phyloP scores from a whole-genome alignment of 176 grass and related monocot species.

The Oryza nivara region DNA sequence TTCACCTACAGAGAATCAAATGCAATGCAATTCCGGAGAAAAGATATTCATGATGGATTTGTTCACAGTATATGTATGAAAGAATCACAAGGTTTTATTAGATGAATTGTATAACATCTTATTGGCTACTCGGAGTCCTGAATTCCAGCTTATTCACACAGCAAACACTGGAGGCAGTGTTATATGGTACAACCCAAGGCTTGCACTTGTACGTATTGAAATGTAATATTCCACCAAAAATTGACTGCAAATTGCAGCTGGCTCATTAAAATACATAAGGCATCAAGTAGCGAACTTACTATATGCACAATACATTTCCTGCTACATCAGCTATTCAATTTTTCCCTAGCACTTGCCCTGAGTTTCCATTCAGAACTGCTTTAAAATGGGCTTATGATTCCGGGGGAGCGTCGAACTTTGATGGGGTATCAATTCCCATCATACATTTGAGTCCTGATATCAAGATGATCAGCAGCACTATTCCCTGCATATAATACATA shows the following conservation, averaged over 20 bases:
- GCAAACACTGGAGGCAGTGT: conserved; percentile 13
- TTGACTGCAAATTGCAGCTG: neutral
- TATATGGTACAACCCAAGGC: conserved; percentile 30
- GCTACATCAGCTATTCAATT: conserved; percentile 1
- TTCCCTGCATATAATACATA: conserved; percentile 57
- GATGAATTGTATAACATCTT: conserved; percentile 2
- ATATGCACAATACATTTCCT: conserved; percentile 38
- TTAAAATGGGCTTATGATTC: conserved; percentile 56
- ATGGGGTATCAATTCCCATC: conserved; percentile 90
- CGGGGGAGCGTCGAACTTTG: conserved; percentile 80
- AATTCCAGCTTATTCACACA: conserved; percentile 50
- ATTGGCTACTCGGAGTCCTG: conserved; percentile 17
- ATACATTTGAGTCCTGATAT: conserved; percentile 95
- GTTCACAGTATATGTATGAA: neutral
- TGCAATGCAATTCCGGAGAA: neutral
- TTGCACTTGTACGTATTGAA: neutral
- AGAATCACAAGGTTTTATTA: conserved; percentile 26
- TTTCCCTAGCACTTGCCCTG: neutral
- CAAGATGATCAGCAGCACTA: conserved; percentile 94
- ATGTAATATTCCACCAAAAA: conserved; percentile 40
- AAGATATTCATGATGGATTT: neutral
- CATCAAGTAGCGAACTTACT: conserved; percentile 26
- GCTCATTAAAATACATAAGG: conserved; percentile 33
- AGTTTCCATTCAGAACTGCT: conserved; percentile 11
- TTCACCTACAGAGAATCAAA: neutral